Percentiles rank a stretch among this genome's conserved stretches.
Conservation (phyloP, 192 early-diverging fungal species). For the Backusella macrospora region DNA sequence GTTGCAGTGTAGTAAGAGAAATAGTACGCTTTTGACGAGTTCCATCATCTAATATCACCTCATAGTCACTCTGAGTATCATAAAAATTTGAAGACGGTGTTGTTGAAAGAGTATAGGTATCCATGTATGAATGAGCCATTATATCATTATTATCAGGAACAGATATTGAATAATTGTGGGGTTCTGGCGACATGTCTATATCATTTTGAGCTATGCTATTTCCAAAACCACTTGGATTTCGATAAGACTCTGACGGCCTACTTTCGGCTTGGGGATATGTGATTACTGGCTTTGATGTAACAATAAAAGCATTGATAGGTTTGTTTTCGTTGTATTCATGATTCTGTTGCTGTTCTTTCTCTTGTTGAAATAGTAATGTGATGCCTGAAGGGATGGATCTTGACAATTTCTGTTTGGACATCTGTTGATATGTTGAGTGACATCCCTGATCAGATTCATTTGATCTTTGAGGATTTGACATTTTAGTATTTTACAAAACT, state of each 20-base stretch:
- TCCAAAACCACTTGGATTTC: neutral
- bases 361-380: neutral
- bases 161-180: neutral
- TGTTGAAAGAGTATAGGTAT: neutral
- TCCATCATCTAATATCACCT: constrained; percentile 24
- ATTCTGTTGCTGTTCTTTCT: neutral
- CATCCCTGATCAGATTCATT: neutral
- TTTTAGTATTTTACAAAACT: neutral
- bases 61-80: neutral
- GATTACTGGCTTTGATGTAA: neutral
- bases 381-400: neutral
- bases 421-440: neutral
- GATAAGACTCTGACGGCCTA: neutral
- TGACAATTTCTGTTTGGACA: neutral
- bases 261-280: constrained; percentile 1
- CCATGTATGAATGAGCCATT: neutral
- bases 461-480: constrained; percentile 8
- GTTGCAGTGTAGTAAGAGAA: constrained; percentile 34
- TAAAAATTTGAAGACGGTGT: neutral
- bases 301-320: constrained; percentile 4
- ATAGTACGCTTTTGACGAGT: constrained; percentile 35
- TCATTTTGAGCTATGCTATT: neutral
- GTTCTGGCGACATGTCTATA: neutral
- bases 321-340: neutral
- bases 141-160: neutral